A percentile compares a stretch with the other conserved stretches of the same genome.
Conservation (phyloP, 805 yeast genomes). For the Saturnispora bothae region DNA sequence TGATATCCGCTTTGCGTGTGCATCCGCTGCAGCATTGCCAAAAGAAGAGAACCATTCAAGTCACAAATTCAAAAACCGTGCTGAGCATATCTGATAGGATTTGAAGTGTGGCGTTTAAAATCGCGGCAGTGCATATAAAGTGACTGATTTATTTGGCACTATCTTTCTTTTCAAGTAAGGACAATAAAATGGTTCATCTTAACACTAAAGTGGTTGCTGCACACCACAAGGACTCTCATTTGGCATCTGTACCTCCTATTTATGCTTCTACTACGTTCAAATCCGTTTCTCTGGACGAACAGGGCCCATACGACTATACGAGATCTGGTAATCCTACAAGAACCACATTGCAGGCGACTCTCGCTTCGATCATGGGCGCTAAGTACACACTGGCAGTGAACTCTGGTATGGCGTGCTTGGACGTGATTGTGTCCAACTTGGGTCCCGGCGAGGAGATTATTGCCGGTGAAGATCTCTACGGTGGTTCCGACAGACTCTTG, state of each 20-base stretch:
- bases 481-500: constrained; percentile 83
- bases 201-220: constrained; percentile 59
- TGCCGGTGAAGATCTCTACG: constrained; percentile 92
- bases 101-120: too few species aligned
- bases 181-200: constrained; percentile 5
- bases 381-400: constrained; percentile 69
- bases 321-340: constrained; percentile 94
- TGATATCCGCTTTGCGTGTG: too few species aligned
- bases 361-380: constrained; percentile 74
- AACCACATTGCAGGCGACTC: constrained; percentile 63
- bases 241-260: constrained; percentile 77
- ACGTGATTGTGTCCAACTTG: constrained; percentile 60
- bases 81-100: too few species aligned
- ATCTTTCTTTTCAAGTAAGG: too few species aligned
- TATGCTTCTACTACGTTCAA: constrained; percentile 95
- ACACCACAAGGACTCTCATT: constrained; percentile 56
- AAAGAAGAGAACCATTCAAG: too few species aligned
- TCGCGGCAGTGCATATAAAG: too few species aligned
- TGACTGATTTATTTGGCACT: too few species aligned
- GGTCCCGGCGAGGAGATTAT: constrained; percentile 82
- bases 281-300: constrained; percentile 54
- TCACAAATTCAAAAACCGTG: too few species aligned
- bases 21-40: too few species aligned
- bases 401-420: constrained; percentile 89
- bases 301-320: constrained; percentile 62